phyloP scores from a whole-genome alignment of 768 basidiomycete species.

The Suillus fuscotomentosus region DNA sequence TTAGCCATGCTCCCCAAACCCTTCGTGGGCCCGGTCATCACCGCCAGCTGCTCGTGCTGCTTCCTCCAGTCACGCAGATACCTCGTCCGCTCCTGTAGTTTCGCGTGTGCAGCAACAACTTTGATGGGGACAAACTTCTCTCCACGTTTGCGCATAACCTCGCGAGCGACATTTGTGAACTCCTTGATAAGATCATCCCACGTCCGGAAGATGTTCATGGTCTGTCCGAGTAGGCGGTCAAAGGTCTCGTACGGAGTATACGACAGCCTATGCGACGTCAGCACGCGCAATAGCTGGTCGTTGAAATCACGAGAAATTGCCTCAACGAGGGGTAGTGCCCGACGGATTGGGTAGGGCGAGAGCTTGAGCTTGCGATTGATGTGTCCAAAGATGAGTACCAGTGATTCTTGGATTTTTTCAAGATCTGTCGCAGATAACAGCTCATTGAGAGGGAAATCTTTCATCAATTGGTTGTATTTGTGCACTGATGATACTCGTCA shows the following conservation, averaged over 20 bases:
- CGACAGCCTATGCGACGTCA: constrained; percentile 87
- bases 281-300: constrained; percentile 87
- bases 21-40: constrained; percentile 95
- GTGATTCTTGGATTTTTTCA: constrained; percentile 89
- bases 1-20: constrained; percentile 72
- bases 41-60: constrained; percentile 94
- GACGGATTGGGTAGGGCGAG: constrained; percentile 94
- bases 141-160: constrained; percentile 83
- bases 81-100: constrained; percentile 82
- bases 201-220: constrained; percentile 74
- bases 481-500: constrained; percentile 55
- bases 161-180: constrained; percentile 89
- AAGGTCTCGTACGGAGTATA: constrained; percentile 96
- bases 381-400: constrained; percentile 86
- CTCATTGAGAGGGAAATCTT: constrained; percentile 97
- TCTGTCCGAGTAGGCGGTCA: constrained; percentile 76
- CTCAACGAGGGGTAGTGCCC: constrained; percentile 94
- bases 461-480: constrained; percentile 98
- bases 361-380: constrained; percentile 94
- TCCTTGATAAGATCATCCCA: constrained; percentile 94
- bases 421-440: constrained; percentile 95
- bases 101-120: constrained; percentile 85
- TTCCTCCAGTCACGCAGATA: constrained; percentile 93
- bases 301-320: constrained; percentile 98
- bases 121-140: constrained; percentile 98